These are phyloP conservation scores for Sextonia rubra DNA, from an alignment of 164 flowering plant species.

Conservation along the genomic window DNA sequence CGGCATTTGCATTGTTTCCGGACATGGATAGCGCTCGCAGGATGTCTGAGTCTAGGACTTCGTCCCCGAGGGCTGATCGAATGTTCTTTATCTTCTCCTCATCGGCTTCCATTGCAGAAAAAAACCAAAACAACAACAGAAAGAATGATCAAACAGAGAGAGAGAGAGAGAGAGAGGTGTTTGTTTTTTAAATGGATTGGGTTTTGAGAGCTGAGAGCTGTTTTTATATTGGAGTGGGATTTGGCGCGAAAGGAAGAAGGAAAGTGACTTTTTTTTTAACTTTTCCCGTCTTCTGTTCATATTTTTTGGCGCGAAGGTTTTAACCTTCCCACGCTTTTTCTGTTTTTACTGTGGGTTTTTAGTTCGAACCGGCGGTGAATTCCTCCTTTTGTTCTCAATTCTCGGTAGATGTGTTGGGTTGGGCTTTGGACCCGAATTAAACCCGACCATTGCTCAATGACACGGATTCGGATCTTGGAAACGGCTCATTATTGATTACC, in stretches of 20 bases:
- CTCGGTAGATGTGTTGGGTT: no score
- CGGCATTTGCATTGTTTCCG: conserved; percentile 17
- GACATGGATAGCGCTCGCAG: conserved; percentile 16
- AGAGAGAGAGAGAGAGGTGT: not conserved
- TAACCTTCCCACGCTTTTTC: no score
- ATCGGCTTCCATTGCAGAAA: not conserved
- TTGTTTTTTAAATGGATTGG: no score
- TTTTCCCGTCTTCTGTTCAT: not conserved
- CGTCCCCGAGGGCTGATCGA: conserved; percentile 15
- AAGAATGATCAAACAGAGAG: not conserved
- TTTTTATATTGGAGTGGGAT: not conserved
- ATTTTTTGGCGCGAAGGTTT: not conserved
- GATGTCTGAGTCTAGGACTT: conserved; percentile 18
- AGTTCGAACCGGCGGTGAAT: no score
- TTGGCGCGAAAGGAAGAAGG: not conserved
- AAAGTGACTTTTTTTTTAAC: not conserved
- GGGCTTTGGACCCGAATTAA: no score
- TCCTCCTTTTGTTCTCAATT: no score
- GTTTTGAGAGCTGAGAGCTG: not conserved
- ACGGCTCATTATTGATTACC: no score
- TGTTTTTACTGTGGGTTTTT: no score
- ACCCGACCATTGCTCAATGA: no score
- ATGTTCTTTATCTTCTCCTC: conserved; percentile 9
- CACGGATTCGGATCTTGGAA: no score
- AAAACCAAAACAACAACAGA: not conserved